These are phyloP conservation scores for Cladosporium sp. DNA, from an alignment of 2,329 filamentous ascomycete genomes.

Conservation along the genomic window DNA sequence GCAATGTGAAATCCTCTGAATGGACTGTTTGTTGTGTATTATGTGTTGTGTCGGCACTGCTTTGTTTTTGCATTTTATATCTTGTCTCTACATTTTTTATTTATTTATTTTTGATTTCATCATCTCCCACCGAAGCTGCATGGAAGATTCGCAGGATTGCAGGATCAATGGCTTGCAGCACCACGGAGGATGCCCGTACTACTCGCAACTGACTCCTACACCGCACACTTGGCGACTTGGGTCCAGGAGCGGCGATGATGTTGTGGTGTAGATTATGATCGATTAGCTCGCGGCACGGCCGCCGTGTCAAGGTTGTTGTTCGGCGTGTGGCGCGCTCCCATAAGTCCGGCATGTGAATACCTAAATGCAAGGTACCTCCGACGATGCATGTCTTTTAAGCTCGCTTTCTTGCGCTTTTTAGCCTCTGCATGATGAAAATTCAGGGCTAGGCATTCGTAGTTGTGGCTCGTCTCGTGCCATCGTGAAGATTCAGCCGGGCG, in stretches of 20 bases:
- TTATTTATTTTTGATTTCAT: neutral
- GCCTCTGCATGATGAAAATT: neutral
- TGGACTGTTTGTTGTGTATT: conserved; percentile 31
- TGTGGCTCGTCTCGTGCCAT: neutral
- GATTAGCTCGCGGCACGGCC: conserved; percentile 4
- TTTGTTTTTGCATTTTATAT: neutral
- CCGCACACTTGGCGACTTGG: neutral
- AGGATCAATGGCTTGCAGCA: neutral
- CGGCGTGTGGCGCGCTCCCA: neutral
- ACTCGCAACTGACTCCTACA: neutral
- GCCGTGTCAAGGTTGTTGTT: neutral
- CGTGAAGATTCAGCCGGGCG: neutral
- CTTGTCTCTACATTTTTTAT: neutral
- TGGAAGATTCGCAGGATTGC: neutral
- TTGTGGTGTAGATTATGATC: neutral
- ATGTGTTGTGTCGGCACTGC: conserved; percentile 9
- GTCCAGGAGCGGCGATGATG: neutral
- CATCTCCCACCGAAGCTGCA: neutral
- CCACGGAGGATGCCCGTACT: neutral
- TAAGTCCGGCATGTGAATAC: neutral
- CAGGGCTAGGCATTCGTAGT: conserved; percentile 11
- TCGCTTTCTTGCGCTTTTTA: neutral
- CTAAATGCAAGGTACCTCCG: neutral
- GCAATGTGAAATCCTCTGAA: conserved; percentile 47
- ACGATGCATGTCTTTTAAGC: neutral